phyloP scores from a whole-genome alignment of 768 basidiomycete species.

The Tubosaeta sp. region DNA sequence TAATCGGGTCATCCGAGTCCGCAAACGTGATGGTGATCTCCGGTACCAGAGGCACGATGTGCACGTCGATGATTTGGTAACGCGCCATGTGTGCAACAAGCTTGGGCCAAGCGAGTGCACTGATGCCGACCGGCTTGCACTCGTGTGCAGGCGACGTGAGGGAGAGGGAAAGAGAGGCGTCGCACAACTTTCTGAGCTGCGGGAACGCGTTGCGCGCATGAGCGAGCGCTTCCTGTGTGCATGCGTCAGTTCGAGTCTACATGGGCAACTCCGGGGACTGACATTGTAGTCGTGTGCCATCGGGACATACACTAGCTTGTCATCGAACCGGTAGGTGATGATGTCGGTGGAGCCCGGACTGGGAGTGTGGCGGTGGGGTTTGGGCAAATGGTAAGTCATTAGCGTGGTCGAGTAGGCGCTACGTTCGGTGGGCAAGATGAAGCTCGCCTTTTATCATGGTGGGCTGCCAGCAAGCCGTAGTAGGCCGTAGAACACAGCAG shows the following conservation, averaged over 20 bases:
- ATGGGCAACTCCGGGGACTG: conserved; percentile 7
- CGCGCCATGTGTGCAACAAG: conserved; percentile 38
- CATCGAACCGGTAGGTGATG: conserved; percentile 45
- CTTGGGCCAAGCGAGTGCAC: conserved; percentile 46
- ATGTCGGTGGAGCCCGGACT: conserved; percentile 29
- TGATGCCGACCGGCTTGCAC: conserved; percentile 43
- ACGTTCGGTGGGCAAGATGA: background rate
- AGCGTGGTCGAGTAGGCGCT: background rate
- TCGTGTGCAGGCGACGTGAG: conserved; percentile 33
- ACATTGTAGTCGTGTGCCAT: conserved; percentile 43
- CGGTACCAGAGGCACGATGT: conserved; percentile 17
- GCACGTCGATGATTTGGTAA: conserved; percentile 49
- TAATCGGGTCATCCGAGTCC: conserved; percentile 13
- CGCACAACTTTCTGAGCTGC: conserved; percentile 33
- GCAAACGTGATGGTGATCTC: conserved; percentile 26
- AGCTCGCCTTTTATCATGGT: background rate
- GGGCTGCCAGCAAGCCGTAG: too few relatives aligned
- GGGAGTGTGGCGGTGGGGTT: background rate
- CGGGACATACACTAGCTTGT: conserved; percentile 48
- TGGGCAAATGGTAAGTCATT: conserved; percentile 4
- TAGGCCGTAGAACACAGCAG: too few relatives aligned
- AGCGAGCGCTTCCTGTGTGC: conserved; percentile 43
- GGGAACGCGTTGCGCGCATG: conserved; percentile 49
- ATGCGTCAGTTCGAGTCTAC: background rate
- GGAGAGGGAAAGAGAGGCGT: conserved; percentile 43